Percentiles rank a stretch among this genome's conserved stretches.
phyloP scores from a whole-genome alignment of 495 filamentous ascomycete species.

The Oidiodendron maius region DNA sequence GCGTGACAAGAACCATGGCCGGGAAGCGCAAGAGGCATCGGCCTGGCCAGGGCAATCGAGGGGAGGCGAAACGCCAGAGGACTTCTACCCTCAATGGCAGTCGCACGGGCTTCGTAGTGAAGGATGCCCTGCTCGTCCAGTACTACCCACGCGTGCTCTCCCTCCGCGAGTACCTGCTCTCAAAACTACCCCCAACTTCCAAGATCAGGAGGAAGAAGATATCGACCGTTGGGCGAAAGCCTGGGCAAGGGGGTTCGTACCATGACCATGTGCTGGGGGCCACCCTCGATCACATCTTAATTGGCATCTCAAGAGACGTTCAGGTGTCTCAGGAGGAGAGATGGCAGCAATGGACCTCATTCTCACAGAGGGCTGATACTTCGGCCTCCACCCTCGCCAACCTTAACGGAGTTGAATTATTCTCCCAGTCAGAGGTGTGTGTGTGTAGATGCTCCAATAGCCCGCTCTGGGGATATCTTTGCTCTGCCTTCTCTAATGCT shows the following conservation, averaged over 20 bases:
- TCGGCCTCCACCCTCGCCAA: constrained; percentile 44
- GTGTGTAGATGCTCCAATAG: neutral
- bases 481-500: neutral
- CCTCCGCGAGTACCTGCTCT: constrained; percentile 67
- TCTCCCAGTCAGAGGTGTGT: constrained; percentile 57
- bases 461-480: neutral
- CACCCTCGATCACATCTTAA: constrained; percentile 63
- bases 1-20: constrained; percentile 6
- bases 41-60: constrained; percentile 4
- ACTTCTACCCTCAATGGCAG: constrained; percentile 1
- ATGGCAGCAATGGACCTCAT: constrained; percentile 54
- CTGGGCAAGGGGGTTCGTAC: constrained; percentile 27
- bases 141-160: constrained; percentile 67
- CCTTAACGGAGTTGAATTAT: constrained; percentile 31
- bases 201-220: constrained; percentile 41
- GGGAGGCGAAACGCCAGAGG: constrained; percentile 7
- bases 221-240: constrained; percentile 10
- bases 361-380: constrained; percentile 56
- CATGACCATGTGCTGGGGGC: constrained; percentile 30
- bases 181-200: constrained; percentile 36
- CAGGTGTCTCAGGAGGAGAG: constrained; percentile 31
- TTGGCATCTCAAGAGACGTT: constrained; percentile 44
- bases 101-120: constrained; percentile 19
- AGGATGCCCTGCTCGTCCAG: constrained; percentile 64
- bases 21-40: constrained; percentile 26